Evolutionary conservation across 2,329 filamentous ascomycete species (phyloP).

Genomic region (Pseudodiploospora longispora): DNA sequence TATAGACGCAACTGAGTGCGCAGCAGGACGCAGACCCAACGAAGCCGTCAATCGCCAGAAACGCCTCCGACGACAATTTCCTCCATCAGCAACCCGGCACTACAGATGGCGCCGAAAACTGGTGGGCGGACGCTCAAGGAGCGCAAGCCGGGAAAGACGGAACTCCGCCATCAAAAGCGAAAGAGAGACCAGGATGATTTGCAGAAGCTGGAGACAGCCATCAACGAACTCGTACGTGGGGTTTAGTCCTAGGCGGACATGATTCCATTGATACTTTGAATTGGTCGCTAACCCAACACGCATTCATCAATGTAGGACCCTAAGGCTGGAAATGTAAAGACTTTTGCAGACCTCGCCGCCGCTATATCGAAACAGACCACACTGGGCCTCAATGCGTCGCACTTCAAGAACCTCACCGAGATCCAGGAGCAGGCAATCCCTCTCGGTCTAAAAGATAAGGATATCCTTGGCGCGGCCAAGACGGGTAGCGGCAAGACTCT

Average conservation of each 20-base stretch:
- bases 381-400: slow-evolving; percentile 71
- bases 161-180: slow-evolving; percentile 28
- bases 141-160: slow-evolving; percentile 21
- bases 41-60: no score
- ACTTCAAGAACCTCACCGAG: slow-evolving; percentile 86
- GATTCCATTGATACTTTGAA: background rate
- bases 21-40: no score
- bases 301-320: slow-evolving; percentile 40
- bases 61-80: no score
- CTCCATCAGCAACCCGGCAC: no score
- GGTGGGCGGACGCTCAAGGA: slow-evolving; percentile 17
- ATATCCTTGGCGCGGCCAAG: slow-evolving; percentile 91
- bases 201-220: slow-evolving; percentile 23
- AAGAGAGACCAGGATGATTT: slow-evolving; percentile 30
- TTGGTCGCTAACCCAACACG: background rate
- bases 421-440: slow-evolving; percentile 88
- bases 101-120: slow-evolving; percentile 9
- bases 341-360: slow-evolving; percentile 72
- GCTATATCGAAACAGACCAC: slow-evolving; percentile 66
- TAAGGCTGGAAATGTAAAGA: slow-evolving; percentile 50
- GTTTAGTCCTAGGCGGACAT: background rate
- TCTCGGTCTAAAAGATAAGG: slow-evolving; percentile 72
- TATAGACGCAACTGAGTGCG: no score
- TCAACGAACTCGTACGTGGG: slow-evolving; percentile 24
- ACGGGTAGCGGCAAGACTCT: slow-evolving; percentile 94